Evolutionary conservation across 2,329 filamentous ascomycete genomes (phyloP).

Genomic region (Penicillium janthinellum): DNA sequence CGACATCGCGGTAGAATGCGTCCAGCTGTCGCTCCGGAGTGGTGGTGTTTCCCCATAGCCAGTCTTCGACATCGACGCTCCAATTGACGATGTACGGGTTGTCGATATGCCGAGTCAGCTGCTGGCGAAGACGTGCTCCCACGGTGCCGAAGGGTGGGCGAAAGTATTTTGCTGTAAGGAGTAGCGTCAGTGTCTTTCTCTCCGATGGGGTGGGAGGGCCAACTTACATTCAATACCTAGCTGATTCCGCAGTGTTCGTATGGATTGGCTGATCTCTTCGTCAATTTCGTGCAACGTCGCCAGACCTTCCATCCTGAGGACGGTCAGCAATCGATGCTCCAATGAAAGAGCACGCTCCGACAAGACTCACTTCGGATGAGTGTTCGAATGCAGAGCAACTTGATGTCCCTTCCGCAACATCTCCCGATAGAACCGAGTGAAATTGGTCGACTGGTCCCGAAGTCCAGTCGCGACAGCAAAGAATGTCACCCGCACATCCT

Average conservation of each 20-base stretch:
- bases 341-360: neutral
- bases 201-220: constrained; percentile 40
- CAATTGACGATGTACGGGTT: constrained; percentile 65
- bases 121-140: constrained; percentile 66
- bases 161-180: constrained; percentile 57
- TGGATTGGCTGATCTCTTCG: constrained; percentile 38
- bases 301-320: constrained; percentile 39
- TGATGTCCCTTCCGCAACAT: constrained; percentile 66
- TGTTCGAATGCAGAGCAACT: constrained; percentile 68
- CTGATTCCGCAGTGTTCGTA: constrained; percentile 33
- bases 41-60: constrained; percentile 63
- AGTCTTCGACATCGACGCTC: constrained; percentile 72
- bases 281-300: constrained; percentile 37
- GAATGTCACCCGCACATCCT: constrained; percentile 67
- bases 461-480: constrained; percentile 69
- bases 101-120: constrained; percentile 56
- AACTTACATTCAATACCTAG: constrained; percentile 39
- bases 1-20: constrained; percentile 65
- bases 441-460: constrained; percentile 60
- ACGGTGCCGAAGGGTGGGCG: constrained; percentile 70
- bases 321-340: neutral
- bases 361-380: constrained; percentile 60
- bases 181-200: constrained; percentile 35
- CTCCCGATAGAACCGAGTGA: constrained; percentile 65
- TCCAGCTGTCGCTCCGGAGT: constrained; percentile 69